Evolutionary conservation across 2,329 filamentous ascomycete species (phyloP), one percentile per base, ranked within the genome.

Genomic region (Diaporthe citriasiana): DNA sequence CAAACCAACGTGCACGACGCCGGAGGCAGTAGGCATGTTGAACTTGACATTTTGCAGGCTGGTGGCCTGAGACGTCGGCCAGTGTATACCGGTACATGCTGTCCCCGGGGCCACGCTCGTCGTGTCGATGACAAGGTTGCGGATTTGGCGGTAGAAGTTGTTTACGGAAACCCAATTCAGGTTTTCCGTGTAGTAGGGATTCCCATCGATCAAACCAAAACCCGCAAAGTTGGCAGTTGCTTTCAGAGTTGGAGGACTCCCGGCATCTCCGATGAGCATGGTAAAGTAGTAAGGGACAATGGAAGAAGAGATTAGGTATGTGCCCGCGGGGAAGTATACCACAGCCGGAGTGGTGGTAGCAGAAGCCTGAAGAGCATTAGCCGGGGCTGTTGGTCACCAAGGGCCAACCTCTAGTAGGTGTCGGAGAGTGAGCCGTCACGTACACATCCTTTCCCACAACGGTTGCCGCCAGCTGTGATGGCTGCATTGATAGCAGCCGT

Each of bases 211-310:
- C 42, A 89, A 80, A 8, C 85, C 85, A 51, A 87, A 84, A 47
- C 83, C 86, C 9, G 77, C 71, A 77, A 92, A 92, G 73, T 83
- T 83, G 0, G 86, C 76, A 0, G 86, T 84, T 3, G 89, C 89
- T 77, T 88, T 88, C 71, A 92, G 85, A 4, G 87, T 85, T 8
- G 93, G 85, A 73, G 88, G 85, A 74, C 87, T 82, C 27, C 85
- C 86, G 13, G 92, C 90, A 81, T 95, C 92, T 53, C 93, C 94
- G 40, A 95, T 88, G 75, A 97, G 87, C 81, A 94, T 92, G 1
- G 94, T 95, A 81, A 95, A 94, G 84, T 95, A 97, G 83, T 92
- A 91, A 80, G 93, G 91, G 55, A 93, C 83, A 74, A 97, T 91
- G 8, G 94, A 93, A 76, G 86, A 87, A 68, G 89, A 93, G 75